A percentile compares a stretch with the other conserved stretches of the same genome.
These are phyloP conservation scores for Suillus alpinus DNA, from an alignment of 768 basidiomycete species.

Conservation along the genomic window DNA sequence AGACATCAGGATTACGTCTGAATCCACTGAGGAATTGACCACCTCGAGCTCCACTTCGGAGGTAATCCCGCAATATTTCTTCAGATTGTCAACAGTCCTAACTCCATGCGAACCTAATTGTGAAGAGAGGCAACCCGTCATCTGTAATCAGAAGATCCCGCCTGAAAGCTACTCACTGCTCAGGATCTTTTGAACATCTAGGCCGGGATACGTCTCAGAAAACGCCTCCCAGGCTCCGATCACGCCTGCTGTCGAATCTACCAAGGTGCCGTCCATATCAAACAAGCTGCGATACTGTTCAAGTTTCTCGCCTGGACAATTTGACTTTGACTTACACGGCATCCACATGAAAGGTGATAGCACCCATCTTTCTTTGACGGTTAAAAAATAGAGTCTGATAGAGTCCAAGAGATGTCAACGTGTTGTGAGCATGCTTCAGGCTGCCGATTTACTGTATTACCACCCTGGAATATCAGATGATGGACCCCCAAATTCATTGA, in stretches of 20 bases:
- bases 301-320: neutral
- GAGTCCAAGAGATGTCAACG: conserved; percentile 20
- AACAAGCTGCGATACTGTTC: conserved; percentile 50
- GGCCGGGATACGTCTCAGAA: conserved; percentile 60
- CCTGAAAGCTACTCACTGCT: conserved; percentile 46
- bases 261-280: conserved; percentile 82
- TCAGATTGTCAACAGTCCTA: conserved; percentile 79
- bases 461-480: neutral
- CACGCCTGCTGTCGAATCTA: conserved; percentile 83
- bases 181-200: conserved; percentile 60
- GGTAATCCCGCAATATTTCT: conserved; percentile 63
- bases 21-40: conserved; percentile 5
- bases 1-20: conserved; percentile 5
- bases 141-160: neutral
- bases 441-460: neutral
- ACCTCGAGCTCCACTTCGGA: conserved; percentile 74
- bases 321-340: conserved; percentile 33
- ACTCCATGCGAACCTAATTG: conserved; percentile 73
- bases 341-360: conserved; percentile 35
- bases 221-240: conserved; percentile 82
- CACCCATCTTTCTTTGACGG: conserved; percentile 20
- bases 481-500: neutral
- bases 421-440: neutral
- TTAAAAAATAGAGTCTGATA: neutral
- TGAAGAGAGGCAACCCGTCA: neutral